Conservation (phyloP, 129 eudicot genomes). For the Kitagawia praeruptora region DNA sequence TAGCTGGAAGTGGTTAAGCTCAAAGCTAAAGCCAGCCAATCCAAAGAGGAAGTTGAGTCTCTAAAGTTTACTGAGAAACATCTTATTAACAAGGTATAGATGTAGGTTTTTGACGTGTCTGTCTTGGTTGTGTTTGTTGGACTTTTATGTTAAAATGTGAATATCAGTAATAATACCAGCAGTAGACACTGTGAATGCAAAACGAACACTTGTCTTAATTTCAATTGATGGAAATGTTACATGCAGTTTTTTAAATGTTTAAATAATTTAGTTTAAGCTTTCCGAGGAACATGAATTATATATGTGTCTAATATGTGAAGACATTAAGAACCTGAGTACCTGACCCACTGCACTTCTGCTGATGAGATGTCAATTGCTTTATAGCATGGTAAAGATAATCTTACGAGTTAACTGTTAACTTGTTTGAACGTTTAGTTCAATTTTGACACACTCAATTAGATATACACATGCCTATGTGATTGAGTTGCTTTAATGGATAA, state of each 20-base stretch:
- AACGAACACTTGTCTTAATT: background rate
- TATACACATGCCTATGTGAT: background rate
- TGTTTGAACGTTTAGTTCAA: background rate
- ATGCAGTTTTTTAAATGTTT: background rate
- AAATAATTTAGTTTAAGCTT: background rate
- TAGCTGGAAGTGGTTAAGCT: constrained; percentile 63
- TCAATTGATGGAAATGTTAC: background rate
- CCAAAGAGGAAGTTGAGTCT: constrained; percentile 77
- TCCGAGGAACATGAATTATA: background rate
- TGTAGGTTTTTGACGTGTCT: constrained; percentile 7
- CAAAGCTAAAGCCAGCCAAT: constrained; percentile 50
- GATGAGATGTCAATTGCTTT: background rate
- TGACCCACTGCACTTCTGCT: background rate
- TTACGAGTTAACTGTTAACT: background rate
- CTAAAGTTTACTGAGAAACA: constrained; percentile 67
- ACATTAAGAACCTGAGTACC: background rate
- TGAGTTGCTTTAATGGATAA: background rate
- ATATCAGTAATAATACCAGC: background rate
- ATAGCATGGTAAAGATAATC: background rate
- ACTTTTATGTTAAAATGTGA: background rate
- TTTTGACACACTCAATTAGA: background rate
- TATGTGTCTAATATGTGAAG: background rate
- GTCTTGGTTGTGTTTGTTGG: constrained; percentile 7
- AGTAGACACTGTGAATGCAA: background rate
- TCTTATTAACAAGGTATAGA: constrained; percentile 65